Base-by-base conservation (phyloP, 2,329 filamentous ascomycete species). In the Cladophialophora bantiana region DNA sequence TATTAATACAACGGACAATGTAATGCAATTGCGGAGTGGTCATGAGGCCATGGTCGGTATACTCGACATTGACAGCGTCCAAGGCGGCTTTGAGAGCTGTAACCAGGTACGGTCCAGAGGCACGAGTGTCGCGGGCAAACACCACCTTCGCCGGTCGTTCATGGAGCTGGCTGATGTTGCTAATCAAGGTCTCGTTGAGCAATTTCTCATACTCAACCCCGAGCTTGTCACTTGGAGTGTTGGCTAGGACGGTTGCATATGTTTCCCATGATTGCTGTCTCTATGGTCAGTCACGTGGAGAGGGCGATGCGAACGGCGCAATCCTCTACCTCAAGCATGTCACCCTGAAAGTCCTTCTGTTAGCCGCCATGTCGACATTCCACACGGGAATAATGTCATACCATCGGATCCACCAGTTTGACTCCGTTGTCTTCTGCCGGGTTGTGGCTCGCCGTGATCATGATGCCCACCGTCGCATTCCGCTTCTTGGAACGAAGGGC, bases 1-100 rank as follows among this genome's bases (percentile, higher is more conserved):
- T 98, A 82, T 99, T 99, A 81, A 93, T 87, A 79, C 94, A 96
- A 71, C 95, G 92, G 36, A 94, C 94, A 71, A 98, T 85, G 81
- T 99, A 99, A 83, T 99, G 95, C 66, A 99, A 86, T 82, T 98
- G 95, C n/a, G 95, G 95, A 3, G 95, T 99, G 12, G 95, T 98
- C 75, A 97, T 84, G 77, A 94, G 89, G 80, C 94, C 95, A 82
- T 89, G 94, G 83, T 98, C 94, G 75, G 88, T 88, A 76, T 88
- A 90, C 68, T 92, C 88, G 62, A 90, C 88, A 64, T 87, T 86
- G 55, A 90, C 90, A 59, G 92, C 92, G 68, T 90, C 88, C 70
- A 98, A 84, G 18, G 92, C 92, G 75, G 92, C 90, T 66, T 89
- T 86, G 58, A 98, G 86, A 67, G 94, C 91, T 45, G 86, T 84